Conservation (phyloP, 345 rosid genomes). For the Schrenkiella parvula region DNA sequence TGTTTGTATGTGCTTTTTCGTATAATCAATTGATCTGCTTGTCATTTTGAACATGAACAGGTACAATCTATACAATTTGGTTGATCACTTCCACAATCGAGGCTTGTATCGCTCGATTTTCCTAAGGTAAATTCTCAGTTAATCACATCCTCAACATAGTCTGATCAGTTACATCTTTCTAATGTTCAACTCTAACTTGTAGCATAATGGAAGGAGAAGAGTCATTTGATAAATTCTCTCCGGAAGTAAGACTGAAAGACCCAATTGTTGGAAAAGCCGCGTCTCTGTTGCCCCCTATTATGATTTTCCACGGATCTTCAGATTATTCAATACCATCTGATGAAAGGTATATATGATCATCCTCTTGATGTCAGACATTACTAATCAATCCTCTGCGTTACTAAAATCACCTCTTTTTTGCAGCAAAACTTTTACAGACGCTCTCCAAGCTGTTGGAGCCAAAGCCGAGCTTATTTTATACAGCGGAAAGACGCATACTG, state of each 20-base stretch:
- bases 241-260: conserved; percentile 71
- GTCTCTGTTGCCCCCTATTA: conserved; percentile 66
- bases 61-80: conserved; percentile 78
- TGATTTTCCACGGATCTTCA: conserved; percentile 84
- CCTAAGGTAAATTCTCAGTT: conserved; percentile 46
- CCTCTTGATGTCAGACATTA: not conserved
- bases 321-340: conserved; percentile 85
- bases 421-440: conserved; percentile 61
- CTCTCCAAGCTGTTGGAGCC: conserved; percentile 64
- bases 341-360: conserved; percentile 60
- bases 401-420: conserved; percentile 4
- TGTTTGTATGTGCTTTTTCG: not conserved
- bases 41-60: conserved; percentile 35
- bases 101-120: conserved; percentile 87
- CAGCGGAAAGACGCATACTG: conserved; percentile 86
- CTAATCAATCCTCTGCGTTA: not conserved
- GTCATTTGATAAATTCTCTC: conserved; percentile 73
- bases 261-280: conserved; percentile 51
- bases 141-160: not conserved
- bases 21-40: not conserved
- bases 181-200: conserved; percentile 14
- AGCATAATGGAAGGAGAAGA: conserved; percentile 99
- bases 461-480: conserved; percentile 58
- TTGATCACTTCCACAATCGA: conserved; percentile 78
- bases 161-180: not conserved